Percentiles rank a stretch among this genome's conserved stretches.
These are phyloP conservation scores for Cardamine resedifolia DNA, from an alignment of 345 rosid genomes.

Conservation along the genomic window DNA sequence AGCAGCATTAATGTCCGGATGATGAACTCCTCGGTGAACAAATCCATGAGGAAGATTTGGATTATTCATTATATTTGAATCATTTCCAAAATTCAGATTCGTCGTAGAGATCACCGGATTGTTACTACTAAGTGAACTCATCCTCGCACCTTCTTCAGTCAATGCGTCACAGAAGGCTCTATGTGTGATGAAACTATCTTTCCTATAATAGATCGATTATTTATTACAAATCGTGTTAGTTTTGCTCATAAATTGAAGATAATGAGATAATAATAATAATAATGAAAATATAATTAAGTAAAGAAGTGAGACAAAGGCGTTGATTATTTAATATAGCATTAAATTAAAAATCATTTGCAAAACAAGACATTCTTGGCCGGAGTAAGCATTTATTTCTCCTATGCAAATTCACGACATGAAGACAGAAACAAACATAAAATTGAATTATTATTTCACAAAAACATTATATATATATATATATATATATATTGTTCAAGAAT, in stretches of 20 bases:
- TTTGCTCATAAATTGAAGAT: neutral
- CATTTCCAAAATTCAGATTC: slow-evolving; percentile 62
- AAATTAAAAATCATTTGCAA: slow-evolving; percentile 41
- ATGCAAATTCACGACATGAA: slow-evolving; percentile 33
- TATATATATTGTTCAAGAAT: neutral
- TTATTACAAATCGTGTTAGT: slow-evolving; percentile 8
- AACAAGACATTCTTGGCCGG: slow-evolving; percentile 30
- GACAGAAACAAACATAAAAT: slow-evolving; percentile 31
- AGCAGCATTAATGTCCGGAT: slow-evolving; percentile 41
- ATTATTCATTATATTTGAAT: slow-evolving; percentile 25
- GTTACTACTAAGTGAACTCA: slow-evolving; percentile 44
- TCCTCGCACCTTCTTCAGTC: slow-evolving; percentile 75
- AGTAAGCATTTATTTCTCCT: slow-evolving; percentile 49
- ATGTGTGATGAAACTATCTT: slow-evolving; percentile 94
- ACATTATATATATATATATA: neutral
- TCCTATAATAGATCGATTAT: slow-evolving; percentile 46
- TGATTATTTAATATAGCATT: slow-evolving; percentile 29
- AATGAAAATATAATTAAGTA: neutral
- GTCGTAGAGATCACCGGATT: slow-evolving; percentile 34
- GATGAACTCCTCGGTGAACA: slow-evolving; percentile 48
- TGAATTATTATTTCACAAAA: neutral
- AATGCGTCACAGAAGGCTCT: slow-evolving; percentile 96
- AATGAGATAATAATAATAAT: neutral
- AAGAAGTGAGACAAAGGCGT: slow-evolving; percentile 20
- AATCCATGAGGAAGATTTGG: slow-evolving; percentile 56